Evolutionary conservation across 331 rosid species (phyloP).

Genomic region (Dryas integrifolia): DNA sequence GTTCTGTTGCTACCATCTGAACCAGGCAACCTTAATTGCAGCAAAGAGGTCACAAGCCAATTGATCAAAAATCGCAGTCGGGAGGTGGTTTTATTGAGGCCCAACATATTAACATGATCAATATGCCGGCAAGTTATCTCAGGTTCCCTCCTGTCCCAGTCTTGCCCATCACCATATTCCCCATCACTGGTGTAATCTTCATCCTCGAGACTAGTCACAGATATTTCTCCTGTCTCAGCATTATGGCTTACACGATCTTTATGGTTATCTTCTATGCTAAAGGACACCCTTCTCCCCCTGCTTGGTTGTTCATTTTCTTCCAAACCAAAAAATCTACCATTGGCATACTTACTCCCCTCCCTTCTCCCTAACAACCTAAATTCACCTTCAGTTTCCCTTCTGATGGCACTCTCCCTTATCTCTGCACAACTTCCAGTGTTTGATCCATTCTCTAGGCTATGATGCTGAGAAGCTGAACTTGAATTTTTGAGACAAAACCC

Average conservation of each 20-base stretch:
- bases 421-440: constrained; percentile 53
- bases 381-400: constrained; percentile 97
- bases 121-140: constrained; percentile 72
- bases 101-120: constrained; percentile 79
- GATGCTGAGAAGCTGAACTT: constrained; percentile 41
- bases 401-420: constrained; percentile 82
- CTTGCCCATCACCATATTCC: constrained; percentile 75
- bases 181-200: constrained; percentile 78
- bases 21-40: constrained; percentile 68
- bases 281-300: constrained; percentile 82
- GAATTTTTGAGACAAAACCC: constrained; percentile 45
- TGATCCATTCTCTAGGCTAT: constrained; percentile 55
- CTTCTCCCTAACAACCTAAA: constrained; percentile 85
- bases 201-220: constrained; percentile 67
- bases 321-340: constrained; percentile 70
- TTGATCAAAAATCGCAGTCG: constrained; percentile 84
- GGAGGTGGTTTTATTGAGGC: constrained; percentile 85
- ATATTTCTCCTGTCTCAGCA: constrained; percentile 57
- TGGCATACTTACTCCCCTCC: constrained; percentile 60
- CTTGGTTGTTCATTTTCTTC: constrained; percentile 63
- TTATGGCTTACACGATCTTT: constrained; percentile 49
- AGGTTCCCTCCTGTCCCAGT: constrained; percentile 86
- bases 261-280: constrained; percentile 68
- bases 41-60: constrained; percentile 89
- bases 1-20: constrained; percentile 46